Conservation (phyloP, 345 rosid genomes). For the Gossypium mustelinum region DNA sequence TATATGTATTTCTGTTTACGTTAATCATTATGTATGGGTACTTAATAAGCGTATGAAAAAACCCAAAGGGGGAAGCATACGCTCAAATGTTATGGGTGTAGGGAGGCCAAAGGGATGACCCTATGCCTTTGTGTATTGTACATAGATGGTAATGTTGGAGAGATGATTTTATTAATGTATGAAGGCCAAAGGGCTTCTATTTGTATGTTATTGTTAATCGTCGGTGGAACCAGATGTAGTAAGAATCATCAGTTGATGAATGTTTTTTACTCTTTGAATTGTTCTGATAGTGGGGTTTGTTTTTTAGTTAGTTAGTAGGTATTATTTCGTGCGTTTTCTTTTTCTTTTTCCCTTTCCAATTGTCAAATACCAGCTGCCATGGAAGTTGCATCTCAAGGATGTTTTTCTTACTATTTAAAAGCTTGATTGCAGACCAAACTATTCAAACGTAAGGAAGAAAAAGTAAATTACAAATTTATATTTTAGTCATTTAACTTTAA, state of each 20-base stretch:
- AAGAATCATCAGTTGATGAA: neutral
- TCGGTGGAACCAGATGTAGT: neutral
- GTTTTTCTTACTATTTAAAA: neutral
- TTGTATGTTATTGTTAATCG: neutral
- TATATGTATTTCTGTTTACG: neutral
- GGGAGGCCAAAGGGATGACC: slow-evolving; percentile 22
- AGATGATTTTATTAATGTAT: neutral
- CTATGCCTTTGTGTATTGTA: neutral
- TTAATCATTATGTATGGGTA: neutral
- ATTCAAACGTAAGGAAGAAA: too few species aligned
- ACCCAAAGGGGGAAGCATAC: slow-evolving; percentile 32
- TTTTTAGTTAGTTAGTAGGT: neutral
- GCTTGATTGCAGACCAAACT: neutral
- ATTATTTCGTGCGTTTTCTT: neutral
- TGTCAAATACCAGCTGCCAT: neutral
- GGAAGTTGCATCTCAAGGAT: neutral
- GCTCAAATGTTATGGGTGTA: slow-evolving; percentile 15
- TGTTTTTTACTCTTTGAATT: neutral
- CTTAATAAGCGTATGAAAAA: slow-evolving; percentile 28
- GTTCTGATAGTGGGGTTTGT: neutral
- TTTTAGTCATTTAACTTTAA: too few species aligned
- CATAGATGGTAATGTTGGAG: slow-evolving; percentile 7
- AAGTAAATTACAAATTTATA: too few species aligned
- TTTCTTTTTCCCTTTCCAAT: neutral
- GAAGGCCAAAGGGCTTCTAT: slow-evolving; percentile 19